These are phyloP conservation scores for Leccinum subgranulosum DNA, from an alignment of 768 basidiomycete genomes.

Conservation along the genomic window DNA sequence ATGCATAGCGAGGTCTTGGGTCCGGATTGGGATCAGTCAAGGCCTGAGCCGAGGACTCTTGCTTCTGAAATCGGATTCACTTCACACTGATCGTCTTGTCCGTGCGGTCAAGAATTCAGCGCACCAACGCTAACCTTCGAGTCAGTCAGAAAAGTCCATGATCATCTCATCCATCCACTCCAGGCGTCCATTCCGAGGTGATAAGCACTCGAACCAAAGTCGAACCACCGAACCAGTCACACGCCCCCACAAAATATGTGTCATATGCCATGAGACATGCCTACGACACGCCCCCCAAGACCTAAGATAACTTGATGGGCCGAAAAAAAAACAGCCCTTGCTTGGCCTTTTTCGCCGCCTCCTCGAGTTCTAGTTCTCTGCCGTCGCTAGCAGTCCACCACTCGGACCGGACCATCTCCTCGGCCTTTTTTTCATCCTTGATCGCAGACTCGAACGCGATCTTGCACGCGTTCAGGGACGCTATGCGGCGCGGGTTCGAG, in stretches of 20 bases:
- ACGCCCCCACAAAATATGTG: not conserved
- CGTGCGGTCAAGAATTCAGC: too few species aligned
- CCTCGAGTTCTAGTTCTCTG: slow-evolving; percentile 74
- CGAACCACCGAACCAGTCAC: not conserved
- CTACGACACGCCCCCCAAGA: too few species aligned
- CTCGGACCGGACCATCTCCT: slow-evolving; percentile 50
- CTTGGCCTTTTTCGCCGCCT: slow-evolving; percentile 74
- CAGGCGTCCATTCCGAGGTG: too few species aligned
- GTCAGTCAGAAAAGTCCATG: not conserved
- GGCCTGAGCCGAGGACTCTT: not conserved
- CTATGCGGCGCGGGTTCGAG: too few species aligned
- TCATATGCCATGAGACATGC: too few species aligned
- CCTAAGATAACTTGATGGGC: slow-evolving; percentile 38
- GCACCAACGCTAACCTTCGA: not conserved
- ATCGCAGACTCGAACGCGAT: slow-evolving; percentile 66
- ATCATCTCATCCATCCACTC: not conserved
- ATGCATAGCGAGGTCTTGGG: slow-evolving; percentile 58
- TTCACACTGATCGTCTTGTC: not conserved
- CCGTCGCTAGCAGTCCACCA: slow-evolving; percentile 79
- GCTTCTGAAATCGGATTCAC: not conserved
- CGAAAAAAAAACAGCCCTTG: slow-evolving; percentile 79
- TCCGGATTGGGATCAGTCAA: slow-evolving; percentile 54
- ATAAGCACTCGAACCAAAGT: not conserved
- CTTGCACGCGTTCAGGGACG: slow-evolving; percentile 58
- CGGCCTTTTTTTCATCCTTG: slow-evolving; percentile 52